Evolutionary conservation across 1,284 basidiomycete species (phyloP).

Genomic region (Cronartium ribicola): DNA sequence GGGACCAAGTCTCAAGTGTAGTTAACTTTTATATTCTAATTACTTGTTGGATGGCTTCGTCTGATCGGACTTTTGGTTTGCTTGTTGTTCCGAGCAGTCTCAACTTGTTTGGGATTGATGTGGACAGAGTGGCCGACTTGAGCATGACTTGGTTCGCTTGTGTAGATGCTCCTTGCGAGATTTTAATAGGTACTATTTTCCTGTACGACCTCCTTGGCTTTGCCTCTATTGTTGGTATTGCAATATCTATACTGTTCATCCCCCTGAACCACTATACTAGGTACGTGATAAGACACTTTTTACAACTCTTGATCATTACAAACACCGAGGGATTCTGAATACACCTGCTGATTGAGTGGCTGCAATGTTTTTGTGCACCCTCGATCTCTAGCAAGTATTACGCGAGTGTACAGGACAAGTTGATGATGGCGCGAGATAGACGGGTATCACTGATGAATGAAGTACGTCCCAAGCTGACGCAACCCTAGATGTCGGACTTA

Average conservation of each 20-base stretch:
- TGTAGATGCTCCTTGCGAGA: neutral
- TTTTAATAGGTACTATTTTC: conserved; percentile 45
- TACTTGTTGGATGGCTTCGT: neutral
- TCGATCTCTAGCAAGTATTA: conserved; percentile 1
- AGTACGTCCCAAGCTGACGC: conserved; percentile 44
- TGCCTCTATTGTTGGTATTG: conserved; percentile 45
- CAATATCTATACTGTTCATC: conserved; percentile 43
- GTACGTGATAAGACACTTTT: neutral
- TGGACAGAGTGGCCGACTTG: conserved; percentile 7
- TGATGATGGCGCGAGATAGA: conserved; percentile 44
- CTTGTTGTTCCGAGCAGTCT: conserved; percentile 1
- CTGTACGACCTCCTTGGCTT: conserved; percentile 47
- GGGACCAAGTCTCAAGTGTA: conserved; percentile 14
- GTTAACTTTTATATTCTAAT: neutral
- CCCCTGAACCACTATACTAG: conserved; percentile 43
- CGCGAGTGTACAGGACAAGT: conserved; percentile 27
- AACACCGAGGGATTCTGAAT: too few relatives aligned
- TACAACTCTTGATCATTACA: too few relatives aligned
- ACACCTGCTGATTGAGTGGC: too few relatives aligned
- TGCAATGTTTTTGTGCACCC: too few relatives aligned
- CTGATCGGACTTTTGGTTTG: neutral
- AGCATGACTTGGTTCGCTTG: neutral
- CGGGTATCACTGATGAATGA: conserved; percentile 46
- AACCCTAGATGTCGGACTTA: conserved; percentile 46
- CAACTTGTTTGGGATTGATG: conserved; percentile 11